Percentiles rank a stretch among this genome's conserved stretches.
phyloP scores from a whole-genome alignment of 1,284 basidiomycete genomes.

The Moesziomyces sp. region DNA sequence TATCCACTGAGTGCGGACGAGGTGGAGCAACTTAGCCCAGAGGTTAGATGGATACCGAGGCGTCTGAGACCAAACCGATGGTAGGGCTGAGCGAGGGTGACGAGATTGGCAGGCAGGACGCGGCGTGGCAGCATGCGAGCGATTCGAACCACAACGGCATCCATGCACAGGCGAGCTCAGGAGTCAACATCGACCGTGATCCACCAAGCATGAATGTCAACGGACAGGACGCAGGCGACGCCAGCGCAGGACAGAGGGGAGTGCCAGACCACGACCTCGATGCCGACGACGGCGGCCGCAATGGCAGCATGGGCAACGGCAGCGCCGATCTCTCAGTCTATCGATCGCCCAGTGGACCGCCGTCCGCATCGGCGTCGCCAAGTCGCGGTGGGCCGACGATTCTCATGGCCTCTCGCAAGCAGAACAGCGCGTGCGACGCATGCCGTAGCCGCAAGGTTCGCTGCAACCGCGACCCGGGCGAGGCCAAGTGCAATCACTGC shows the following conservation, averaged over 20 bases:
- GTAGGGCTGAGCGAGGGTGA: conserved; percentile 5
- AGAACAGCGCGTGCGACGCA: conserved; percentile 60
- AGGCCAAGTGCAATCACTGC: conserved; percentile 57
- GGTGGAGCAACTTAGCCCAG: no score
- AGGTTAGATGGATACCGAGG: neutral
- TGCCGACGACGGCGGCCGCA: conserved; percentile 8
- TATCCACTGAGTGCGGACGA: no score
- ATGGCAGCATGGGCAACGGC: conserved; percentile 13
- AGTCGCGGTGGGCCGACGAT: conserved; percentile 22
- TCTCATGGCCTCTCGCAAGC: conserved; percentile 54
- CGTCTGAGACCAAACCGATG: conserved; percentile 1
- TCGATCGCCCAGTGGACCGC: conserved; percentile 8
- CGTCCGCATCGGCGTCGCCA: conserved; percentile 20
- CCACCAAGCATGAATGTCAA: neutral
- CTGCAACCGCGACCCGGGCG: conserved; percentile 50
- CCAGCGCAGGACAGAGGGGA: neutral
- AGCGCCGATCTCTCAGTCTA: conserved; percentile 21
- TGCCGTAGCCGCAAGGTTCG: conserved; percentile 59
- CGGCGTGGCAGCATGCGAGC: conserved; percentile 1
- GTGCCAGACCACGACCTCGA: neutral
- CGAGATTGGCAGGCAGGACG: conserved; percentile 4
- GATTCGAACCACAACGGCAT: neutral
- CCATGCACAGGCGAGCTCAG: conserved; percentile 2
- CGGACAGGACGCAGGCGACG: neutral
- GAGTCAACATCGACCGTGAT: neutral